Conservation (phyloP, 1,284 basidiomycete species). For the Ustilago shanxiensis region DNA sequence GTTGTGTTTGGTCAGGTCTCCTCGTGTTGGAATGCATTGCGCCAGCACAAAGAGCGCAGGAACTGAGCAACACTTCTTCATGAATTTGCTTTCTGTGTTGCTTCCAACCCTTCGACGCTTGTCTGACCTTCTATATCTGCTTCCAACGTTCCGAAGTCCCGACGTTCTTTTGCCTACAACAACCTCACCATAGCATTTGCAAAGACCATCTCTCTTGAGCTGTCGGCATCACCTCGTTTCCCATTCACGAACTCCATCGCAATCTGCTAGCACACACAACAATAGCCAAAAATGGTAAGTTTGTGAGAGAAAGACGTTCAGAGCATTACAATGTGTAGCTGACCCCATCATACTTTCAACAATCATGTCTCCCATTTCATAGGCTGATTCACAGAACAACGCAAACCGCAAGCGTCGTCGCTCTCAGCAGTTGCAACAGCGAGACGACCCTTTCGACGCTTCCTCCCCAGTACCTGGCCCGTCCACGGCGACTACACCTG, state of each 20-base stretch:
- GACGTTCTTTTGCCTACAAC: not conserved
- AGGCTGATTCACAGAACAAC: conserved; percentile 45
- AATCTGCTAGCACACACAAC: not conserved
- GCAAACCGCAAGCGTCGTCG: conserved; percentile 56
- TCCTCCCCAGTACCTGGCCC: conserved; percentile 46
- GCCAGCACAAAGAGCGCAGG: not conserved
- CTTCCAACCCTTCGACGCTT: not conserved
- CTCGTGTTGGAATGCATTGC: not conserved
- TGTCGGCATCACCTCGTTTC: not conserved
- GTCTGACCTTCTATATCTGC: not conserved
- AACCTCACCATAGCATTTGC: not conserved
- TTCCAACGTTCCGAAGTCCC: not conserved
- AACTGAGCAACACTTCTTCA: not conserved
- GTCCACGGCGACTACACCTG: conserved; percentile 48
- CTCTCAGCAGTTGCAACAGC: conserved; percentile 44
- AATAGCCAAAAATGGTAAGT: not conserved
- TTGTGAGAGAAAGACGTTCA: not conserved
- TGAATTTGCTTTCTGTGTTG: not conserved
- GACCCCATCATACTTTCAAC: not conserved
- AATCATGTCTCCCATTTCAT: not conserved
- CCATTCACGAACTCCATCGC: not conserved
- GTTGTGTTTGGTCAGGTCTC: no score
- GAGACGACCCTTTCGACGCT: conserved; percentile 51
- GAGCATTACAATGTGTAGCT: not conserved
- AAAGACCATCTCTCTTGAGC: no score